These are phyloP conservation scores for Desmodesmus armatus DNA, from an alignment of 139 green algal genomes.

Conservation along the genomic window DNA sequence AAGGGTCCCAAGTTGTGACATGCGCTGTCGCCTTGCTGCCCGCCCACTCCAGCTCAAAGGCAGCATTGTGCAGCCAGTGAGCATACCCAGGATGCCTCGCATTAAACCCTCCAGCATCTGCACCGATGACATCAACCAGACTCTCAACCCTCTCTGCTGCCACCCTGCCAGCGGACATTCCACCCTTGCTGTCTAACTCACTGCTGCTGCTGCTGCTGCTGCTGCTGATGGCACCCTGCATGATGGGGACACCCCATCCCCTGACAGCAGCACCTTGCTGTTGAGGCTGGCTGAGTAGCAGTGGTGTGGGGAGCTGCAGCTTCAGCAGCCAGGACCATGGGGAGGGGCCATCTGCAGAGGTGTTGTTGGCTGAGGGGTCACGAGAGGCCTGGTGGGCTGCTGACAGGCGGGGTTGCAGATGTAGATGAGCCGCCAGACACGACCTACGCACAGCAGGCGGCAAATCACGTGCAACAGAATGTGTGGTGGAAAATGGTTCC, in stretches of 20 bases:
- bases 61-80: conserved; percentile 9
- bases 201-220: background rate
- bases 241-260: no score
- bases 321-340: background rate
- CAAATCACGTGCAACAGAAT: background rate
- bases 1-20: background rate
- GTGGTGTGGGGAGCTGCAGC: conserved; percentile 3
- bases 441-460: background rate
- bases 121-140: background rate
- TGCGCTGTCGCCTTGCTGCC: background rate
- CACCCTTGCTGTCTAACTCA: no score
- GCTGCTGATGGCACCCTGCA: background rate
- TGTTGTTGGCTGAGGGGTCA: background rate
- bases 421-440: conserved; percentile 17
- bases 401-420: conserved; percentile 9
- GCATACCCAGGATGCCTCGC: conserved; percentile 1
- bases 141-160: background rate
- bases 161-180: background rate
- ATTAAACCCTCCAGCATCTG: background rate
- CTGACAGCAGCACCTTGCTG: no score
- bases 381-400: background rate
- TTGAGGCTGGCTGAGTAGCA: no score
- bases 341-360: background rate
- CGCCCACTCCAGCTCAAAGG: conserved; percentile 30
- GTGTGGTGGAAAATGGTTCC: no score